phyloP scores from a whole-genome alignment of 805 yeast genomes.

The Jamesozyma lodderae region DNA sequence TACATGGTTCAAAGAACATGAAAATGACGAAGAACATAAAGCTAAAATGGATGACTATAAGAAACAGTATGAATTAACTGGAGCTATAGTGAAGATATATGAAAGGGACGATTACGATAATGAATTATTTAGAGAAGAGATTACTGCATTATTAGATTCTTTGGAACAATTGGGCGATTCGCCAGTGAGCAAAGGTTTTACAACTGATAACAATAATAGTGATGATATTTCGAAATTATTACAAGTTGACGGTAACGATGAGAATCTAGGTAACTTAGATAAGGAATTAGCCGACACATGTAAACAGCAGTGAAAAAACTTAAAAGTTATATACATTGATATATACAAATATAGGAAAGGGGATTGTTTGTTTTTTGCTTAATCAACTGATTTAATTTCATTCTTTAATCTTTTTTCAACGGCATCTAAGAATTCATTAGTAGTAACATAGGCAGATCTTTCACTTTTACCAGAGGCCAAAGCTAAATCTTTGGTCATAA shows the following conservation, averaged over 20 bases:
- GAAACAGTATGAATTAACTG: constrained; percentile 53
- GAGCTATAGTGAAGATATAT: constrained; percentile 52
- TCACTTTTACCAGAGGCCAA: constrained; percentile 56
- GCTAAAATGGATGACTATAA: constrained; percentile 47
- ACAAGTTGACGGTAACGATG: constrained; percentile 20
- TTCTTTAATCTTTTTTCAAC: constrained; percentile 51
- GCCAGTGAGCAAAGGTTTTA: constrained; percentile 23
- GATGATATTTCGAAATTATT: constrained; percentile 18
- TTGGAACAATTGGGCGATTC: constrained; percentile 28
- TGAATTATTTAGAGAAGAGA: constrained; percentile 14
- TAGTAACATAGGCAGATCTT: constrained; percentile 57
- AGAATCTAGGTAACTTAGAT: constrained; percentile 18
- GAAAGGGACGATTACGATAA: constrained; percentile 49
- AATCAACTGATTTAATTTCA: constrained; percentile 23
- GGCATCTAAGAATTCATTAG: constrained; percentile 69
- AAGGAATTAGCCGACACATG: constrained; percentile 26
- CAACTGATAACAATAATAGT: constrained; percentile 5
- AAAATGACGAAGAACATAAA: constrained; percentile 33
- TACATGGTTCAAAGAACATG: constrained; percentile 52
- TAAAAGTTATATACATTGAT: background rate
- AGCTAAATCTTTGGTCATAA: constrained; percentile 79
- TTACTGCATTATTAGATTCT: constrained; percentile 23
- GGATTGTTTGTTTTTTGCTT: background rate
- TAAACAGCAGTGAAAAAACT: constrained; percentile 19
- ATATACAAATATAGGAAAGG: background rate